A percentile compares a stretch with the other conserved stretches of the same genome.
Evolutionary conservation across 768 basidiomycete genomes (phyloP).

Genomic region (Fibroporia radiculosa): DNA sequence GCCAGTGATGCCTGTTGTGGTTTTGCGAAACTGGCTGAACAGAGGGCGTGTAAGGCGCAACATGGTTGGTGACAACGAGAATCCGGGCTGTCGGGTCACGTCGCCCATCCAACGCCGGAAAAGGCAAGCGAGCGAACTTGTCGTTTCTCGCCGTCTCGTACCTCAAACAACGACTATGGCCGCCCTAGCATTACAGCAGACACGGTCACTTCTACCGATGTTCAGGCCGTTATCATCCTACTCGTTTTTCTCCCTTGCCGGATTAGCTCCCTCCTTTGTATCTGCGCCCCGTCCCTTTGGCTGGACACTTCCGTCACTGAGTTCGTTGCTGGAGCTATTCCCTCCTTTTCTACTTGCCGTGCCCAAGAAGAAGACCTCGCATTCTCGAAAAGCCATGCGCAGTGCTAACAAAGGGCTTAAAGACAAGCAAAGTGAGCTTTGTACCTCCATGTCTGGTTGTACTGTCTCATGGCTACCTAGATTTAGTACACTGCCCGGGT

Average conservation of each 20-base stretch:
- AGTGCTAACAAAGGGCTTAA: constrained; percentile 91
- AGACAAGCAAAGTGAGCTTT: constrained; percentile 76
- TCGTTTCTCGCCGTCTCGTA: constrained; percentile 10
- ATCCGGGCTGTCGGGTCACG: background rate
- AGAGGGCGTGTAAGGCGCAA: constrained; percentile 72
- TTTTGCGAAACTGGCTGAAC: constrained; percentile 54
- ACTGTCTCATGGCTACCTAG: constrained; percentile 30
- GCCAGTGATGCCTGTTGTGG: constrained; percentile 82
- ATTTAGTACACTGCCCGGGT: constrained; percentile 84
- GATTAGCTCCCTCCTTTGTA: constrained; percentile 16
- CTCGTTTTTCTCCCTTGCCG: constrained; percentile 15
- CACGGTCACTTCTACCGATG: constrained; percentile 15
- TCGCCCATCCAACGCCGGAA: constrained; percentile 9
- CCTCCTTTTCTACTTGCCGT: constrained; percentile 88
- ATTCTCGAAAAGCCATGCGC: constrained; percentile 93
- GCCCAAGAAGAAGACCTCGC: constrained; percentile 89
- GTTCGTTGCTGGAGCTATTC: constrained; percentile 61
- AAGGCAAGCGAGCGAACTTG: constrained; percentile 1
- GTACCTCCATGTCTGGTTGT: background rate
- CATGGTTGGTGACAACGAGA: constrained; percentile 37
- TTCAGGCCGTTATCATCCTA: constrained; percentile 17
- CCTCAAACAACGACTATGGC: constrained; percentile 27
- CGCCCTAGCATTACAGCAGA: constrained; percentile 29
- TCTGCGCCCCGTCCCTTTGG: constrained; percentile 23
- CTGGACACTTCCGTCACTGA: constrained; percentile 33